phyloP scores from a whole-genome alignment of 2,329 filamentous ascomycete genomes.

The Venturia asperata region DNA sequence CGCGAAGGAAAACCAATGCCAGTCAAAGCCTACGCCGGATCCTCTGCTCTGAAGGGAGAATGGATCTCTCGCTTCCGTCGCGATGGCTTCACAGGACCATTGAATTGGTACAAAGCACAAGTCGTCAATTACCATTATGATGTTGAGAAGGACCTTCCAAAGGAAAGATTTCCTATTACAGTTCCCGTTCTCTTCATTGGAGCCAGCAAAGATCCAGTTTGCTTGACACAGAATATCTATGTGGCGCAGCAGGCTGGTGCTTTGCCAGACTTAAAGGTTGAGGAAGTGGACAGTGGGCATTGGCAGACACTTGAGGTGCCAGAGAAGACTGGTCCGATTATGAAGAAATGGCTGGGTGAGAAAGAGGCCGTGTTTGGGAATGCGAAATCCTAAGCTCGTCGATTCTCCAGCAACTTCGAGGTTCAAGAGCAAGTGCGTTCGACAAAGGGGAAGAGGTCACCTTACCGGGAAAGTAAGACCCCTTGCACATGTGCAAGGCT shows the following conservation, averaged over 20 bases:
- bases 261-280: slow-evolving; percentile 30
- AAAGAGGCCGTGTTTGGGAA: background rate
- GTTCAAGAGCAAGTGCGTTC: background rate
- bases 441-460: too few relatives aligned
- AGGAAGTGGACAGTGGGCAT: slow-evolving; percentile 31
- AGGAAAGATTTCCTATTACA: slow-evolving; percentile 25
- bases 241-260: slow-evolving; percentile 26
- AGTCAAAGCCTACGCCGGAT: slow-evolving; percentile 31
- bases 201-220: slow-evolving; percentile 31
- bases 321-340: slow-evolving; percentile 13
- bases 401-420: background rate
- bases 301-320: slow-evolving; percentile 24
- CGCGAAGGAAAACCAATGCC: slow-evolving; percentile 23
- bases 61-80: slow-evolving; percentile 32
- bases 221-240: slow-evolving; percentile 28
- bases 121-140: slow-evolving; percentile 26
- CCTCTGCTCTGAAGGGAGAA: slow-evolving; percentile 27
- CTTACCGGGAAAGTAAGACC: too few relatives aligned
- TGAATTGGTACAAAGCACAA: slow-evolving; percentile 34
- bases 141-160: slow-evolving; percentile 26
- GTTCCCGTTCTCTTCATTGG: slow-evolving; percentile 35
- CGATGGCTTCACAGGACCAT: slow-evolving; percentile 31
- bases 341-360: slow-evolving; percentile 6
- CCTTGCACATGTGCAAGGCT: too few relatives aligned
- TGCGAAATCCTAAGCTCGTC: background rate